Evolutionary conservation across 371 early-diverging fungal genomes (phyloP).

Genomic region (Actinomucor elegans): DNA sequence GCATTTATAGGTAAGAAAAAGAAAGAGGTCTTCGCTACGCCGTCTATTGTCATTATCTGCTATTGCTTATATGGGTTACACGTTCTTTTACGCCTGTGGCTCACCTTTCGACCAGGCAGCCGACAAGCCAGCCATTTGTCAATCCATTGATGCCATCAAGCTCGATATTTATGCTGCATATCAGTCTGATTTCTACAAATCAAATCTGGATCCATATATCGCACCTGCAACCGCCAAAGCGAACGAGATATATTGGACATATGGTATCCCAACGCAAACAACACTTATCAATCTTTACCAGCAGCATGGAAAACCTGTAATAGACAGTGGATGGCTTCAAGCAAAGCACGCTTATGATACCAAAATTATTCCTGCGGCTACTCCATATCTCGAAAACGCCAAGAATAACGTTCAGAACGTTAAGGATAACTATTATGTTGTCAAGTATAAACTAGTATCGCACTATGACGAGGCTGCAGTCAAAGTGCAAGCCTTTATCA

Average conservation of each 20-base stretch:
- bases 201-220: slow-evolving; percentile 6
- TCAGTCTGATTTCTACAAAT: slow-evolving; percentile 2
- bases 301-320: background rate
- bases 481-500: background rate
- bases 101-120: slow-evolving; percentile 1
- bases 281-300: background rate
- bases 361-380: background rate
- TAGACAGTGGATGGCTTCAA: background rate
- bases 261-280: slow-evolving; percentile 4
- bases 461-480: background rate
- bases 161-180: slow-evolving; percentile 1
- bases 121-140: slow-evolving; percentile 10
- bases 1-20: too few relatives aligned
- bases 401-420: background rate
- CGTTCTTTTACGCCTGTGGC: slow-evolving; percentile 6
- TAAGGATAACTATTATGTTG: too few relatives aligned
- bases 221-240: background rate
- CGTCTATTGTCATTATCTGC: slow-evolving; percentile 4
- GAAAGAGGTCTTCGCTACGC: background rate
- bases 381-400: background rate
- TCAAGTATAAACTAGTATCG: too few relatives aligned
- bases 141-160: slow-evolving; percentile 10
- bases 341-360: background rate
- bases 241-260: background rate
- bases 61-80: slow-evolving; percentile 7